Evolutionary conservation across 2,329 filamentous ascomycete species (phyloP).

Genomic region (Neopestalotiopsis rosae): DNA sequence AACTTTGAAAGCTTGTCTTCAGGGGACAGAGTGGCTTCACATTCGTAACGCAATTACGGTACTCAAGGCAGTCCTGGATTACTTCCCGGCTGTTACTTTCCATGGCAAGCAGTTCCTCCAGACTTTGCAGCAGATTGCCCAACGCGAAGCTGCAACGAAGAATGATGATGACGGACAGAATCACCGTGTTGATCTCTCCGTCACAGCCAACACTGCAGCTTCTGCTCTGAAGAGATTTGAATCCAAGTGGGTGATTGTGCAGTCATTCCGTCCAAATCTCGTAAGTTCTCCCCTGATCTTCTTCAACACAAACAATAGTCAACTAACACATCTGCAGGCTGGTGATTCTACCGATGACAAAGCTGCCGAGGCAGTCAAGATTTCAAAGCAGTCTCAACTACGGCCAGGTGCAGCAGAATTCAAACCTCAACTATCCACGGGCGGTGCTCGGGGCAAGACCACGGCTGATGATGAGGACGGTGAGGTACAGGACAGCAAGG

Average conservation of each 20-base stretch:
- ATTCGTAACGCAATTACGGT: slow-evolving; percentile 95
- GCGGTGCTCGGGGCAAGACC: slow-evolving; percentile 36
- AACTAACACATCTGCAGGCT: slow-evolving; percentile 47
- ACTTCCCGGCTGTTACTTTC: slow-evolving; percentile 89
- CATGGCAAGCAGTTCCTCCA: slow-evolving; percentile 74
- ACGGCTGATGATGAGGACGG: slow-evolving; percentile 70
- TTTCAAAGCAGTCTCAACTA: slow-evolving; percentile 45
- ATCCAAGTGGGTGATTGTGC: slow-evolving; percentile 74
- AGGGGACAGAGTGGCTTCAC: slow-evolving; percentile 92
- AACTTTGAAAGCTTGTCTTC: slow-evolving; percentile 82
- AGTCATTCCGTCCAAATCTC: slow-evolving; percentile 71
- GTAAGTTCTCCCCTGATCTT: slow-evolving; percentile 48
- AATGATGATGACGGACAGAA: slow-evolving; percentile 57
- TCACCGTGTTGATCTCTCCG: slow-evolving; percentile 74
- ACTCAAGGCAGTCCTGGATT: slow-evolving; percentile 78
- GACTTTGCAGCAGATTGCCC: slow-evolving; percentile 69
- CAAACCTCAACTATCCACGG: slow-evolving; percentile 47
- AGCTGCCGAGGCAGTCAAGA: slow-evolving; percentile 39
- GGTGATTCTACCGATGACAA: slow-evolving; percentile 43
- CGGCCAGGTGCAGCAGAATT: slow-evolving; percentile 69
- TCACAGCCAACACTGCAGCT: slow-evolving; percentile 73
- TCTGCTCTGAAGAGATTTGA: slow-evolving; percentile 72
- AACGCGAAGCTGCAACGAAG: slow-evolving; percentile 61
- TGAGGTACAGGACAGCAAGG: slow-evolving; percentile 69
- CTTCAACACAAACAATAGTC: slow-evolving; percentile 20